Base-by-base conservation (phyloP, 1,284 basidiomycete species). In the Pisolithus thermaeus region DNA sequence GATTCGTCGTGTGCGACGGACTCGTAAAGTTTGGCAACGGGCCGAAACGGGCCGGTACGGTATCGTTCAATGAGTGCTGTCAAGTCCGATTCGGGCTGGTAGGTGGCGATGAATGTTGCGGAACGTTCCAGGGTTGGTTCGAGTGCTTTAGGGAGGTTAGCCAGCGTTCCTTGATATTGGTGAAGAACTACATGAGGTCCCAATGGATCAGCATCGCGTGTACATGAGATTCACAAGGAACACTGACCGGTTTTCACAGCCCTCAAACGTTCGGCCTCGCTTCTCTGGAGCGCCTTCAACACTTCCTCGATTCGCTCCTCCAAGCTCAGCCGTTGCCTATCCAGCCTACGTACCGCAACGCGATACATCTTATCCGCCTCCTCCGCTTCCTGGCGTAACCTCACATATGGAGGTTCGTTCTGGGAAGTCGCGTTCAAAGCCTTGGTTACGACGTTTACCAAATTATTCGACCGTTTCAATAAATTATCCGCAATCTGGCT, bases 1-100 rank as follows among this genome's bases (percentile, higher is more conserved):
- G 80, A 80, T 55, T 90, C 81, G 48, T 91, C 87, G 53, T 90
- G 85, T 23, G 85, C 77, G 45, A 92, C 74, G 3, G 83, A 86
- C 65, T 95, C 91, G 65, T 92, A 95, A 9, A 93, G 73, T 53
- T 92, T 90, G 0, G 92, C 79, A 43, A 74, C 74, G 0, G 92
- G 92, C 43, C 87, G 77, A 82, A 95, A 96, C 0, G 91, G 87
- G 0, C 92, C 92, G 1, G 91, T 95, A 51, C 92, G 82, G 64
- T 91, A 90, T 16, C 88, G 84, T 67, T 95, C 92, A 56, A 96
- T 92, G 53, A 94, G 78, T 4, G 84, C 87, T 20, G 73, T 84
- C 53, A 90, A 70, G 67, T 96, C 92, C 1, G 83, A 81, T 55
- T 94, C 90, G 2, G 92, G 92, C 58, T 92, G 83, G 68, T 83